These are phyloP conservation scores for Colletotrichum noveboracense DNA, from an alignment of 2,329 filamentous ascomycete genomes.

Conservation along the genomic window DNA sequence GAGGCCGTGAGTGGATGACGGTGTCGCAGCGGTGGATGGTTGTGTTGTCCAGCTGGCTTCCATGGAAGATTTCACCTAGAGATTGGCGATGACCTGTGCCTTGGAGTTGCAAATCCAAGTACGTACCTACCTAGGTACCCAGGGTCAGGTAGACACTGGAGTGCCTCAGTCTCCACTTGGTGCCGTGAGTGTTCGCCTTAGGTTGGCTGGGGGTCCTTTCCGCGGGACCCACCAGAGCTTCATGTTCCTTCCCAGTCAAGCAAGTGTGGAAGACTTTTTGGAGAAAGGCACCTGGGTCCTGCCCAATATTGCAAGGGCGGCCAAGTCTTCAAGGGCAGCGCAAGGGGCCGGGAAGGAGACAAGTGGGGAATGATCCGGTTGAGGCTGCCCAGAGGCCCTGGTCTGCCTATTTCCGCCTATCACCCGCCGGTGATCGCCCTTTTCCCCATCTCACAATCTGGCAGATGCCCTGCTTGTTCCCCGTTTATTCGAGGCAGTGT, in stretches of 20 bases:
- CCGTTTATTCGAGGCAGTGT: background rate
- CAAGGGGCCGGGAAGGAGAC: background rate
- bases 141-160: background rate
- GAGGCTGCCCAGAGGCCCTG: background rate
- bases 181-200: background rate
- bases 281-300: background rate
- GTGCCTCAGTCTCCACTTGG: background rate
- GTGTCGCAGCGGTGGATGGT: background rate
- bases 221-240: background rate
- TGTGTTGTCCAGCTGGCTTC: background rate
- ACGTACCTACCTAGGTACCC: background rate
- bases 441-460: background rate
- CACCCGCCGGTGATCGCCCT: background rate
- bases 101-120: background rate
- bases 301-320: background rate
- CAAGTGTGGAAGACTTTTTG: background rate
- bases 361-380: constrained; percentile 4
- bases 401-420: background rate
- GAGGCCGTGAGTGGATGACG: background rate
- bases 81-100: background rate
- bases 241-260: background rate
- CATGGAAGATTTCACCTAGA: background rate
- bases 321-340: background rate
- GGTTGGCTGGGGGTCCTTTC: background rate
- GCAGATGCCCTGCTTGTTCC: background rate